Percentiles rank a stretch among this genome's conserved stretches.
Evolutionary conservation across 108 stramenopile genomes (phyloP).

Genomic region (Cyclotella atomus): DNA sequence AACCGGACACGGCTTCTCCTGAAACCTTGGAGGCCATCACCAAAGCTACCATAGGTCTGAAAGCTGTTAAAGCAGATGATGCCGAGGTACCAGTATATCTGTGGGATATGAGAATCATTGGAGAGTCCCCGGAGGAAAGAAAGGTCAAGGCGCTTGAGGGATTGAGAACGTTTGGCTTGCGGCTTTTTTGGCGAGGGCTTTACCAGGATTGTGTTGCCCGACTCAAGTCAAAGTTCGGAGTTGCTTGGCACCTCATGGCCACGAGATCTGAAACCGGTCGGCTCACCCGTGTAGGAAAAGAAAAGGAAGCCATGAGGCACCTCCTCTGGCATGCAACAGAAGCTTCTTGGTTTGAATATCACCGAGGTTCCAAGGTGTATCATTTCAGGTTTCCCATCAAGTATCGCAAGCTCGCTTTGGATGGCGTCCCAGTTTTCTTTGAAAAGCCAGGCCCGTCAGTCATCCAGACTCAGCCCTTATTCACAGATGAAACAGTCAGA

Average conservation of each 20-base stretch:
- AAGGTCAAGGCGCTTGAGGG: background rate
- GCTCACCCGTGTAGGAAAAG: background rate
- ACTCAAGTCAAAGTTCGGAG: background rate
- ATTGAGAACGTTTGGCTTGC: background rate
- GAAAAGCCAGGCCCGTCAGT: slow-evolving; percentile 6
- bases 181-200: background rate
- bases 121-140: background rate
- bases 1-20: background rate
- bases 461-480: background rate
- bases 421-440: slow-evolving; percentile 12
- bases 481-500: background rate
- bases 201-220: background rate
- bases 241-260: background rate
- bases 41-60: background rate
- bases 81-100: slow-evolving; percentile 30
- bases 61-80: slow-evolving; percentile 38
- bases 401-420: background rate
- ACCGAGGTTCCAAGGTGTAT: background rate
- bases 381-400: slow-evolving; percentile 17
- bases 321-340: slow-evolving; percentile 11
- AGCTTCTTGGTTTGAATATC: slow-evolving; percentile 8
- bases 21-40: background rate
- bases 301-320: background rate
- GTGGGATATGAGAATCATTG: slow-evolving; percentile 14
- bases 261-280: background rate